These are phyloP conservation scores for Didymella keratinophila DNA, from an alignment of 2,329 filamentous ascomycete genomes.

Conservation along the genomic window DNA sequence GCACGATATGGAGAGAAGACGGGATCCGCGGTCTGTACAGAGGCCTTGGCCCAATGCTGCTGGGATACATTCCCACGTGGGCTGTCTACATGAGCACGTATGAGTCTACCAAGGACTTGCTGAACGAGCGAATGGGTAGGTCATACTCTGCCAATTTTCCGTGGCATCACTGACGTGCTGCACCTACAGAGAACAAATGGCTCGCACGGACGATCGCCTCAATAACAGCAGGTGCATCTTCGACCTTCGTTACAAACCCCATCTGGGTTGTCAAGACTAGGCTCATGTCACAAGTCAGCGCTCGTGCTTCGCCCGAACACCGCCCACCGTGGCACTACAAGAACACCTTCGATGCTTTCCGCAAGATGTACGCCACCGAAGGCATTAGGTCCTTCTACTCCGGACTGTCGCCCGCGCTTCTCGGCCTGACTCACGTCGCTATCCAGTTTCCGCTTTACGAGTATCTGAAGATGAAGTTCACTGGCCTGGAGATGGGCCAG, in stretches of 20 bases:
- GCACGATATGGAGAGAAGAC: constrained; percentile 85
- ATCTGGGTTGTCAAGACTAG: constrained; percentile 99
- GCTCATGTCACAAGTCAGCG: constrained; percentile 89
- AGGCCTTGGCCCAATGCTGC: constrained; percentile 89
- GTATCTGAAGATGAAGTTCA: constrained; percentile 88
- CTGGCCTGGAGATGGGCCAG: constrained; percentile 85
- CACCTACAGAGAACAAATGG: constrained; percentile 69
- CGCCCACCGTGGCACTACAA: constrained; percentile 89
- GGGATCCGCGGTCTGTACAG: constrained; percentile 91
- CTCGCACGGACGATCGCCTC: constrained; percentile 88
- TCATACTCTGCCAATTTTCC: not conserved
- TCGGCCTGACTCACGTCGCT: constrained; percentile 92
- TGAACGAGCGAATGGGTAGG: constrained; percentile 68
- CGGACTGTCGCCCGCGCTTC: constrained; percentile 86
- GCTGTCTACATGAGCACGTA: constrained; percentile 98
- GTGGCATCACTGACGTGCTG: constrained; percentile 22
- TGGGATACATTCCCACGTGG: constrained; percentile 97
- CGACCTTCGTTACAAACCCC: constrained; percentile 92
- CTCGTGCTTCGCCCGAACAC: constrained; percentile 61
- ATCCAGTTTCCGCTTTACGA: constrained; percentile 98
- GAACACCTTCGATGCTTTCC: constrained; percentile 87
- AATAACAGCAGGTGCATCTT: constrained; percentile 87
- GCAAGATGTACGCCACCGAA: constrained; percentile 94
- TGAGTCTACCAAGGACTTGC: constrained; percentile 81
- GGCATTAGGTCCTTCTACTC: constrained; percentile 93